Evolutionary conservation across 495 filamentous ascomycete genomes (phyloP), one percentile per base, ranked within the genome.

Genomic region (Aspergillus ellipticus): DNA sequence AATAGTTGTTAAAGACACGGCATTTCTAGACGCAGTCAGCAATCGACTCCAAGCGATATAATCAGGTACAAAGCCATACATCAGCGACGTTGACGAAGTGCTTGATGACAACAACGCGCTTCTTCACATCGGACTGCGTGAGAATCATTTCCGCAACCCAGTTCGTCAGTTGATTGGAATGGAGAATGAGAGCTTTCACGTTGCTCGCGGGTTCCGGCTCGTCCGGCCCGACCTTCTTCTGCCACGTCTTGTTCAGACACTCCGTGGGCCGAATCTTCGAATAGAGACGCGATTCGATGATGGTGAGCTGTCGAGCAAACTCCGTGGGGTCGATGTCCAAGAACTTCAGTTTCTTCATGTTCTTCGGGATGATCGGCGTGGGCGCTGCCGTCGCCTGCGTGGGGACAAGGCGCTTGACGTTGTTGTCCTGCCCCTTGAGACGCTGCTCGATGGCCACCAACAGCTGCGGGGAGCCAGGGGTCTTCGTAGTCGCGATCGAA

Each of bases 111-210:
- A 95, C 86, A 24, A 97, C 94, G 56, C 94, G 82, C 71, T 96
- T 96, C 76, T 92, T 94, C 48, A 96, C 89, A 68, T 97, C 94
- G 29, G 82, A 78, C 68, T 98, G 95, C 3, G 85, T 90, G 63
- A 98, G 77, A 61, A 98, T 97, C 94, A 97, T 97, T 69, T 98
- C 92, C n/a, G 94, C 94, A 51, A 98, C 94, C 95, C 95, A 97
- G 70, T 97, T 98, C 17, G 94, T 97, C 71, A 97, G 82, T 69
- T 96, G 93, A 60, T 98, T 98, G 0, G 95, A 97, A 69, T 98
- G 94, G 42, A 97, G 79, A 72, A 98, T 98, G 56, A 98, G 78
- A 10, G 91, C 88, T 69, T 96, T 96, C 58, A 98, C 91, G 66
- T 98, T 97, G 2, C 90, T 79, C 24, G 95, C 92, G 9, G 92